These are phyloP conservation scores for Vararia minispora DNA, from an alignment of 768 basidiomycete species.

Conservation along the genomic window DNA sequence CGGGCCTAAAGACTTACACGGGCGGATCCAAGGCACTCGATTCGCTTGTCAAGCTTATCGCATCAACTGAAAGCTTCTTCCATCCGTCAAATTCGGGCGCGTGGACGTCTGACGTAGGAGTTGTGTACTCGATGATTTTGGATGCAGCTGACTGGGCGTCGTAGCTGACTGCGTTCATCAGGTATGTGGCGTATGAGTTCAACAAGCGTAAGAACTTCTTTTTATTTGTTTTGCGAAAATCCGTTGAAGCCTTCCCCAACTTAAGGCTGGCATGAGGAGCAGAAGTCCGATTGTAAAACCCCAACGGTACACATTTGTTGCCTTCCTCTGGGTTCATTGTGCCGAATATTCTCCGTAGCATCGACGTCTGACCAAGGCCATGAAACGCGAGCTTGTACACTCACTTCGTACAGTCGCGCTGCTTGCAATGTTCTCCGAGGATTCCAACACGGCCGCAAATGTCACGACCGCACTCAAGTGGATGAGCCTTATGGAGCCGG, in stretches of 20 bases:
- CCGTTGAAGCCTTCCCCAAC: slow-evolving; percentile 2
- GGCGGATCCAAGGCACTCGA: slow-evolving; percentile 80
- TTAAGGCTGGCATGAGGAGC: slow-evolving; percentile 70
- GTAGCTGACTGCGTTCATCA: slow-evolving; percentile 76
- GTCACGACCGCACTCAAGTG: slow-evolving; percentile 75
- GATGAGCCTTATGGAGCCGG: slow-evolving; percentile 77
- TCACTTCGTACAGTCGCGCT: slow-evolving; percentile 72
- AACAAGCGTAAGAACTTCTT: slow-evolving; percentile 47
- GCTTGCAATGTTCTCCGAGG: slow-evolving; percentile 86
- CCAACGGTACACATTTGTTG: slow-evolving; percentile 32
- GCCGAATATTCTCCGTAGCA: slow-evolving; percentile 27
- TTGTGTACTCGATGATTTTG: slow-evolving; percentile 16
- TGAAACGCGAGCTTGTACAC: slow-evolving; percentile 80
- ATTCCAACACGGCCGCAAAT: slow-evolving; percentile 59
- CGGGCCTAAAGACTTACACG: slow-evolving; percentile 45
- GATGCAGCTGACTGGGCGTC: not conserved
- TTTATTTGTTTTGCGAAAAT: not conserved
- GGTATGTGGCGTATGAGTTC: slow-evolving; percentile 75
- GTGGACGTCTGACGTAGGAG: slow-evolving; percentile 62
- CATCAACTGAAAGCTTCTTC: slow-evolving; percentile 84
- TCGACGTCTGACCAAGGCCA: slow-evolving; percentile 64
- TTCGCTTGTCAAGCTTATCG: slow-evolving; percentile 74
- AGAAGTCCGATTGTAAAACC: slow-evolving; percentile 68
- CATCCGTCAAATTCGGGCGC: slow-evolving; percentile 81
- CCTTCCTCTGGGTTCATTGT: not conserved